Conservation (phyloP, 2,329 filamentous ascomycete genomes). For the Hypoxylon sp. region DNA sequence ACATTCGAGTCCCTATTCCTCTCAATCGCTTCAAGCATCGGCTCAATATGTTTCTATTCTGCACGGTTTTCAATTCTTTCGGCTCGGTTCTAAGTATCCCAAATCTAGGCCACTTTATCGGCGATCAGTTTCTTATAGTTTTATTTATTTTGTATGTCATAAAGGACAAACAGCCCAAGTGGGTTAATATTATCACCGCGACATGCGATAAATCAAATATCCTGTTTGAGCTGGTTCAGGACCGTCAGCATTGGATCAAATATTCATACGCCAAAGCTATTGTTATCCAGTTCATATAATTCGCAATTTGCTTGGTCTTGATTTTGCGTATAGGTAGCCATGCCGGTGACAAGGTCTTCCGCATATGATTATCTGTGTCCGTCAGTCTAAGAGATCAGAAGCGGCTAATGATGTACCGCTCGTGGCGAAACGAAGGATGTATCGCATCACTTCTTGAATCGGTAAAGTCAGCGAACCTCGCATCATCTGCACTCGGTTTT, state of each 20-base stretch:
- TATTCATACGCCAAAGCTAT: not conserved
- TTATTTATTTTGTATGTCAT: not conserved
- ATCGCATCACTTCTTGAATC: conserved; percentile 6
- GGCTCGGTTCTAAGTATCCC: not conserved
- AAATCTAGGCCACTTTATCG: not conserved
- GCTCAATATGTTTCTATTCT: not conserved
- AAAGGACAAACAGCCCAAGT: not conserved
- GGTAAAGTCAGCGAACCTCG: conserved; percentile 2
- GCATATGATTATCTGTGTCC: not conserved
- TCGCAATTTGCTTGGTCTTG: conserved; percentile 3
- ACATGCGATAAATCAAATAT: not conserved
- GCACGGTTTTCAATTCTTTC: not conserved
- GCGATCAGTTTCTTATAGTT: not conserved
- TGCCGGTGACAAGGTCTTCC: not conserved
- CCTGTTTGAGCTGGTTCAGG: not conserved
- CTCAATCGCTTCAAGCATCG: not conserved
- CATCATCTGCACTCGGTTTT: conserved; percentile 14
- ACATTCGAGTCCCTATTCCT: not conserved
- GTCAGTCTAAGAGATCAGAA: not conserved
- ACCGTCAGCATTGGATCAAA: not conserved
- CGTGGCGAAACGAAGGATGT: not conserved
- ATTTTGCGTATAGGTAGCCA: not conserved
- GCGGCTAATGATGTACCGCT: not conserved
- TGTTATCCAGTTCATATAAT: not conserved
- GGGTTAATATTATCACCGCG: not conserved